Base-by-base conservation (phyloP, 768 basidiomycete species). In the Tephrocybe sp. region DNA sequence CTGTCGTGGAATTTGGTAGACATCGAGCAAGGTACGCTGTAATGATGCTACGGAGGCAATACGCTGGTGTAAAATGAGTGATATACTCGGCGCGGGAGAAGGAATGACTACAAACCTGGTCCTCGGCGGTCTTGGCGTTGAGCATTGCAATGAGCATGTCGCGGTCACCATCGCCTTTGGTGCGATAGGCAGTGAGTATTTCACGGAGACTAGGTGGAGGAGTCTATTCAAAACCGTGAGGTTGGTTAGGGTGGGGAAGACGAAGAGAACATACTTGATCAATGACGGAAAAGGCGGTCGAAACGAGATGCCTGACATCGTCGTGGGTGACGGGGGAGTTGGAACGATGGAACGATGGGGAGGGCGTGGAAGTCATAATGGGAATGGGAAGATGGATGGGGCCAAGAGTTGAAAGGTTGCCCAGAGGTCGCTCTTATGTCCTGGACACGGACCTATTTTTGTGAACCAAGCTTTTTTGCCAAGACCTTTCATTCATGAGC, bases 101-200 rank as follows among this genome's bases (percentile, higher is more conserved):
- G n/a, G n/a, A n/a, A n/a, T n/a, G n/a, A n/a, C n/a, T n/a, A n/a
- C n/a, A 34, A 56, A 91, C 92, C 80, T 96, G 89, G 64, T 97
- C 94, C 65, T 97, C 94, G 11, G 94, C 87, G 38, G 84, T 80
- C 74, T 97, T 97, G 62, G 93, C 92, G 52, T 88, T 92, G 42
- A 97, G 75, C 79, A 97, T 89, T 57, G 91, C 82, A 28, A 96
- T 77, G 18, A 97, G 76, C 83, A 95, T 87, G 44, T 95, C 92
- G 19, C 93, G 79, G 75, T 97, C 94, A 35, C 92, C 93, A 53
- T 94, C 90, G 52, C 94, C 94, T 61, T 86, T 89, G 31, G 83
- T 69, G 49, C 80, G 78, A 73, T 95, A 97, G 7, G 93, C 92
- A 31, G 80, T 78, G 21, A 97, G 82, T 35, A 97, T 93, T 59